phyloP scores from a whole-genome alignment of 306 rosid genomes.

The Chamaecrista fasciculata region DNA sequence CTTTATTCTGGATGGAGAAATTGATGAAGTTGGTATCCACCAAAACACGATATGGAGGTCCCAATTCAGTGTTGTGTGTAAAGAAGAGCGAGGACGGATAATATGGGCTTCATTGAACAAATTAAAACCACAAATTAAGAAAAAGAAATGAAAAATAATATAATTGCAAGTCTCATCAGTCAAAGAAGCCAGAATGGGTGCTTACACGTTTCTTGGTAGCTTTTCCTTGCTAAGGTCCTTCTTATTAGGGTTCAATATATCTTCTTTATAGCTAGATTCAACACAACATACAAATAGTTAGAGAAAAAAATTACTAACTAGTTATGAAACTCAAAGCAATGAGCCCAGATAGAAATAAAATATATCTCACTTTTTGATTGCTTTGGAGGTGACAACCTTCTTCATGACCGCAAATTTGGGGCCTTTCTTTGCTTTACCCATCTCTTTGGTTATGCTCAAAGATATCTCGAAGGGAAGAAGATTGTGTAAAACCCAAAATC shows the following conservation, averaged over 20 bases:
- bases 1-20: conserved; percentile 93
- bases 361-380: conserved; percentile 57
- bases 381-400: conserved; percentile 71
- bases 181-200: not conserved
- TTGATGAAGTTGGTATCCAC: conserved; percentile 95
- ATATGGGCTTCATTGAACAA: conserved; percentile 52
- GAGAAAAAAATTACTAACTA: not conserved
- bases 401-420: conserved; percentile 88
- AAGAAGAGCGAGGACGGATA: conserved; percentile 83
- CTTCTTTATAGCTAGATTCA: conserved; percentile 70
- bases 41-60: conserved; percentile 87
- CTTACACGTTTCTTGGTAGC: conserved; percentile 85
- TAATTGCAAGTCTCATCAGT: not conserved
- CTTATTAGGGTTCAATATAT: conserved; percentile 75
- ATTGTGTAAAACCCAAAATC: not conserved
- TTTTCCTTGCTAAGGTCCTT: conserved; percentile 57
- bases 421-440: conserved; percentile 82
- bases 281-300: not conserved
- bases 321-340: not conserved
- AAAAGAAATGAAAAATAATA: not conserved
- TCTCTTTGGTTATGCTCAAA: conserved; percentile 7
- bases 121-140: conserved; percentile 19
- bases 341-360: no score
- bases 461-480: not conserved
- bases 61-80: conserved; percentile 74